Evolutionary conservation across 768 basidiomycete species (phyloP), one percentile per base, ranked within the genome.

Genomic region (Pleurotus tuber-regium): DNA sequence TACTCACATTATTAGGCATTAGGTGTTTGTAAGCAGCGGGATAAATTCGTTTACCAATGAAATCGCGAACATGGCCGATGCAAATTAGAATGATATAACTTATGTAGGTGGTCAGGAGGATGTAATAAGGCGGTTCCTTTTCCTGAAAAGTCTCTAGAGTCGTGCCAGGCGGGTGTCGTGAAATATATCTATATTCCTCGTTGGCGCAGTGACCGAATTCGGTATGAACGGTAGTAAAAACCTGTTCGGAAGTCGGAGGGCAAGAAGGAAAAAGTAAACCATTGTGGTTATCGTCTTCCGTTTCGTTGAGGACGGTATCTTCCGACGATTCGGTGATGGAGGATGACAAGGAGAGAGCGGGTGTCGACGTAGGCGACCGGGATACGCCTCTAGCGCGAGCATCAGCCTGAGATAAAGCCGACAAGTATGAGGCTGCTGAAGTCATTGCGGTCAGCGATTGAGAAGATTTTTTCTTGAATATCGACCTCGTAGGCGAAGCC

Each of bases 171-270:
- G 76, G 70, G 63, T 91, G 85, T 54, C 80, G 73, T 1, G 87
- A 87, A 10, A 72, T 78, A 58, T 82, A 77, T n/a, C 92, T 76
- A 63, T 82, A 90, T 21, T 73, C 73, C 55, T 89, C 82, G 60
- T 92, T 85, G 21, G 81, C 83, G 61, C 90, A 93, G 67, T 93
- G 92, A 1, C 95, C 95, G 64, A 95, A 98, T 70, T 98, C 95
- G 21, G 89, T 80, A 70, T 98, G 90, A 33, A 88, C 77, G 10
- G 88, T 89, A 33, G 70, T 78, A 65, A 88, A 89, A 24, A 84
- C 76, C 61, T 92, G 86, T 63, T 87, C 85, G 0, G 89, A 92
- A 30, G 86, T 91, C 0, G 90, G 90, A 2, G 90, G 84, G n/a
- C 69, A 71, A 42, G 70, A 61, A 14, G 88, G 87, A 48, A 81